Conservation (phyloP, 1,139 yeast genomes). For the Yarrowia galli region DNA sequence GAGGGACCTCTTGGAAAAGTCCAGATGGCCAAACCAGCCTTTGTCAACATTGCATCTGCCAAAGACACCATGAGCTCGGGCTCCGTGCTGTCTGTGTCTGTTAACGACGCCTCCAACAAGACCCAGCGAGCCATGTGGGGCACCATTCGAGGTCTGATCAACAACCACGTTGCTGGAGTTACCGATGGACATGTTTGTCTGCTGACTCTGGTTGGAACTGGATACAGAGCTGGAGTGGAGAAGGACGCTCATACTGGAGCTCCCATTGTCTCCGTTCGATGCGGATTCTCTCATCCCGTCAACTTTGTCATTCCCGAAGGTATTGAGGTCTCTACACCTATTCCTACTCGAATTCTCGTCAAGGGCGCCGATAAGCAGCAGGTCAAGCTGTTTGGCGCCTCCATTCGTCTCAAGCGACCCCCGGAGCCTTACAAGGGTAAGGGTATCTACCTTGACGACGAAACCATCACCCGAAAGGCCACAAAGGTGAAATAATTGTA, state of each 20-base stretch:
- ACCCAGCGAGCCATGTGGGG: slow-evolving; percentile 95
- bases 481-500: slow-evolving; percentile 80
- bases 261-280: slow-evolving; percentile 72
- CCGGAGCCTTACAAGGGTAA: slow-evolving; percentile 99
- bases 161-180: slow-evolving; percentile 84
- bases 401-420: slow-evolving; percentile 82
- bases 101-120: slow-evolving; percentile 64
- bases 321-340: slow-evolving; percentile 75
- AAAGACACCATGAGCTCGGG: slow-evolving; percentile 49
- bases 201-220: slow-evolving; percentile 93
- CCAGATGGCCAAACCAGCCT: slow-evolving; percentile 72
- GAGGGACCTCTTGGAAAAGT: slow-evolving; percentile 83
- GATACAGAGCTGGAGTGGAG: slow-evolving; percentile 85
- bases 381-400: slow-evolving; percentile 87
- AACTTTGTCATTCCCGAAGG: slow-evolving; percentile 74
- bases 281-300: slow-evolving; percentile 82
- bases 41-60: slow-evolving; percentile 55
- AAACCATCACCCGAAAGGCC: slow-evolving; percentile 87
- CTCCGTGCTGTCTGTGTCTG: slow-evolving; percentile 57
- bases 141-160: slow-evolving; percentile 78
- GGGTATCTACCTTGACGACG: slow-evolving; percentile 91
- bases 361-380: slow-evolving; percentile 91
- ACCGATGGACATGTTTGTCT: slow-evolving; percentile 91
- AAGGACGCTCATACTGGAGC: slow-evolving; percentile 57
- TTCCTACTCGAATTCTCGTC: slow-evolving; percentile 84